Conservation (phyloP, 2,329 filamentous ascomycete species). For the Sporothrix pallida region DNA sequence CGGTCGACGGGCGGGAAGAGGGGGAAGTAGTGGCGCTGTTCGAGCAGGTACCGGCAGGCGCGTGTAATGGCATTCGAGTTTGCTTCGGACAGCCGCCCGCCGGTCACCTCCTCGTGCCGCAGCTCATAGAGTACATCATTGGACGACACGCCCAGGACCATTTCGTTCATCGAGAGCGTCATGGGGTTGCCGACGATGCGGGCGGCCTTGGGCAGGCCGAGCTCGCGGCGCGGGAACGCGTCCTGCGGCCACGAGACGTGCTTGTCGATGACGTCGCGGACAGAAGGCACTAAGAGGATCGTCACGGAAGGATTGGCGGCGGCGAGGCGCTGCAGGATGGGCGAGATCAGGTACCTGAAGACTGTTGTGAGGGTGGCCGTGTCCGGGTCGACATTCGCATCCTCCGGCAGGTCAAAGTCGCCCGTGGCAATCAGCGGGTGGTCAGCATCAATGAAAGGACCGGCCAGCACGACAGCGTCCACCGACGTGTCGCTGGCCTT, state of each 20-base stretch:
- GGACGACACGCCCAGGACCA: slow-evolving; percentile 77
- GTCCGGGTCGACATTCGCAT: slow-evolving; percentile 71
- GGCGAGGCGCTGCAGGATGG: slow-evolving; percentile 72
- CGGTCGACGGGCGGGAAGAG: slow-evolving; percentile 81
- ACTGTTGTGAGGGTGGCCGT: slow-evolving; percentile 79
- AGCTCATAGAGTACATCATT: slow-evolving; percentile 87
- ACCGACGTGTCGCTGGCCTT: slow-evolving; percentile 75
- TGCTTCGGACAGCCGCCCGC: slow-evolving; percentile 56
- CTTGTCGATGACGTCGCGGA: slow-evolving; percentile 79
- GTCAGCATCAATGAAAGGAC: slow-evolving; percentile 89
- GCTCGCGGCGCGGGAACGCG: slow-evolving; percentile 68
- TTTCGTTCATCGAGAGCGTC: slow-evolving; percentile 86
- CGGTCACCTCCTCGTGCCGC: slow-evolving; percentile 72
- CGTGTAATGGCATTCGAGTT: slow-evolving; percentile 66
- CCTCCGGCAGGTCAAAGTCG: slow-evolving; percentile 73
- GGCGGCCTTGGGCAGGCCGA: slow-evolving; percentile 77
- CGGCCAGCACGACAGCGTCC: slow-evolving; percentile 79
- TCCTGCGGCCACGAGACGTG: slow-evolving; percentile 84
- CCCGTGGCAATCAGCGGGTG: slow-evolving; percentile 85
- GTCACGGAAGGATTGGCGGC: slow-evolving; percentile 75
- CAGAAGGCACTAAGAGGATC: slow-evolving; percentile 81
- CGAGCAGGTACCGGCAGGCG: slow-evolving; percentile 77
- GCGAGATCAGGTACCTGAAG: slow-evolving; percentile 80
- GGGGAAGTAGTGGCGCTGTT: slow-evolving; percentile 90
- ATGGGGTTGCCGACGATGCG: slow-evolving; percentile 89